Conservation (phyloP, 129 eudicot genomes). For the Flaveria linearis region DNA sequence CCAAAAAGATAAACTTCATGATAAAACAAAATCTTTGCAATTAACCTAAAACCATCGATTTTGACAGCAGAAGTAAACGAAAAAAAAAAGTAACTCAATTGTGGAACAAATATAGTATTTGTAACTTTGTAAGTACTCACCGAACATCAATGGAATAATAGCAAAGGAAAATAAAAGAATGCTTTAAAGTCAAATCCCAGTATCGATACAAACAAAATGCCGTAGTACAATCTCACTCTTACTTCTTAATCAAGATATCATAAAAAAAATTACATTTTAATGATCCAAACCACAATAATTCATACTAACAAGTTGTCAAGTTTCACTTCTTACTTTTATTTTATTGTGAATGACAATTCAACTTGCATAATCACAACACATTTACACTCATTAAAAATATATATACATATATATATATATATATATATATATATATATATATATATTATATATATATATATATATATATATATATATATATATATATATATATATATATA, state of each 20-base stretch:
- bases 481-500: too few species aligned
- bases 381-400: too few species aligned
- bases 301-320: too few species aligned
- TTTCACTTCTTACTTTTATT: too few species aligned
- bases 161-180: not conserved
- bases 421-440: too few species aligned
- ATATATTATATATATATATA: too few species aligned
- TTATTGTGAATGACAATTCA: too few species aligned
- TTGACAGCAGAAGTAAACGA: not conserved
- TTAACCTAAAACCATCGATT: not conserved
- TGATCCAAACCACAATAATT: too few species aligned
- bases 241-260: not conserved
- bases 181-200: not conserved
- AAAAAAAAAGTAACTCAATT: not conserved
- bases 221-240: not conserved
- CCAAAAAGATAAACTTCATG: not conserved
- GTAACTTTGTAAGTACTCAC: not conserved
- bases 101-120: not conserved
- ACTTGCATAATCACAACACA: too few species aligned
- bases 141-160: not conserved
- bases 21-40: not conserved
- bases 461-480: too few species aligned
- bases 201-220: not conserved
- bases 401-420: too few species aligned
- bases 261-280: too few species aligned